A percentile compares a stretch with the other conserved stretches of the same genome.
phyloP scores from a whole-genome alignment of 2,329 filamentous ascomycete species.

The Daldinia sp. region DNA sequence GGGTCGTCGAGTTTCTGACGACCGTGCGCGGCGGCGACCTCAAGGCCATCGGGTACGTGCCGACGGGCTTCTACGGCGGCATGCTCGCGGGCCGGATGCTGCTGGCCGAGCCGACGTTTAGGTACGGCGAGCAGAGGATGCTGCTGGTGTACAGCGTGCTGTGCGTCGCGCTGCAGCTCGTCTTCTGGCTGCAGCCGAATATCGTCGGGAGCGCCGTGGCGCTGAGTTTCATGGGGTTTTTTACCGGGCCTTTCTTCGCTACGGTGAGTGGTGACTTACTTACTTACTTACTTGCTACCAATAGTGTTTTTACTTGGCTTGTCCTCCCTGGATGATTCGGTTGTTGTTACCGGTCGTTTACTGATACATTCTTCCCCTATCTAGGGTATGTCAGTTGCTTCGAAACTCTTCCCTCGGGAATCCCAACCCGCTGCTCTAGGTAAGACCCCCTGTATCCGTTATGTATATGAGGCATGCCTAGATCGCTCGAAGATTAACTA shows the following conservation, averaged over 20 bases:
- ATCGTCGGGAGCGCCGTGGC: conserved; percentile 67
- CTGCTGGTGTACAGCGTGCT: conserved; percentile 65
- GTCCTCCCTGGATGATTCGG: neutral
- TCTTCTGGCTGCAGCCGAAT: conserved; percentile 74
- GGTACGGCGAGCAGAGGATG: conserved; percentile 70
- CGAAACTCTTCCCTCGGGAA: conserved; percentile 61
- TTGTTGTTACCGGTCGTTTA: neutral
- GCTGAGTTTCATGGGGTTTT: conserved; percentile 65
- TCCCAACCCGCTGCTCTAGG: conserved; percentile 62
- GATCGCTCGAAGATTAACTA: neutral
- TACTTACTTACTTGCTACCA: neutral
- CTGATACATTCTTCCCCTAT: neutral
- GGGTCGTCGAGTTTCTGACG: conserved; percentile 75
- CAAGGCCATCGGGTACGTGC: conserved; percentile 66
- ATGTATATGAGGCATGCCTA: conserved; percentile 1
- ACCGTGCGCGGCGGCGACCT: conserved; percentile 69
- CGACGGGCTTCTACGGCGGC: conserved; percentile 70
- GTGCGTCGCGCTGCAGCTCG: conserved; percentile 65
- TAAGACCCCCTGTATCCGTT: conserved; percentile 40
- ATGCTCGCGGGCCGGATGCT: conserved; percentile 67
- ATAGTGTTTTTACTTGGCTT: too few relatives aligned
- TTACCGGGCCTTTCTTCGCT: conserved; percentile 66
- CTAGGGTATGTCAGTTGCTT: conserved; percentile 64
- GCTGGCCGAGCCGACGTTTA: conserved; percentile 69
- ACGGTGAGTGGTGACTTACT: conserved; percentile 54